Base-by-base conservation (phyloP, 2,329 filamentous ascomycete species). In the Clarireedia homoeocarpa region DNA sequence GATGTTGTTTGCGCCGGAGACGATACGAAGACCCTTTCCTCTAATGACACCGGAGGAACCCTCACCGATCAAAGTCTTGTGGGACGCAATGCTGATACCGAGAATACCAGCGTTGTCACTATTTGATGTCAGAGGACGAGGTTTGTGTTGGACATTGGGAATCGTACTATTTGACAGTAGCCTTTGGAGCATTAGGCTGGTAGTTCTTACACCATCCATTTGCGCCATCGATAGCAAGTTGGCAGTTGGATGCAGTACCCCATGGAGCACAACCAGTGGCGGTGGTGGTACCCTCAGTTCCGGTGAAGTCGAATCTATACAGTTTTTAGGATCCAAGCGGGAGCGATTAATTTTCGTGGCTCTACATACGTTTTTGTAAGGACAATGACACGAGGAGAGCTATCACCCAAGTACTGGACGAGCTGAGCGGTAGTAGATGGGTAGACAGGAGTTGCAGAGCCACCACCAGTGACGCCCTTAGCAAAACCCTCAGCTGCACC, bases 401-500 rank as follows among this genome's bases (percentile, higher is more conserved):
- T 47, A 47, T 53, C 51, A 24, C 20, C 15, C 15, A 53, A 36
- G 42, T 53, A 81, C 77, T 12, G 82, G 63, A 20, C 77, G 48
- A 85, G 77, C 75, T 86, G 74, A 24, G 71, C 74, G 44, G 69
- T 81, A 49, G 73, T 78, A 17, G 67, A 72, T 12, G 82, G 82
- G 62, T 80, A 79, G 17, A 79, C 79, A 27, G 79, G 68, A 7
- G 73, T 70, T 23, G 78, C 81, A 58, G 63, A 73, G 53, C 81
- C 82, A 64, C 83, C 83, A 39, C 83, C 83, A 17, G 83, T 85
- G 27, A 81, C 78, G 49, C 80, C 79, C 57, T 71, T 68, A 15
- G 75, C 76, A 58, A 78, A 78, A 56, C 76, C 76, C 15, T 53
- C 51, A 17, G 51, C 51, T 14, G 51, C 42, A 24, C 51, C 51